These are phyloP conservation scores for Fusarium sp. DNA, from an alignment of 2,329 filamentous ascomycete species.

Conservation along the genomic window DNA sequence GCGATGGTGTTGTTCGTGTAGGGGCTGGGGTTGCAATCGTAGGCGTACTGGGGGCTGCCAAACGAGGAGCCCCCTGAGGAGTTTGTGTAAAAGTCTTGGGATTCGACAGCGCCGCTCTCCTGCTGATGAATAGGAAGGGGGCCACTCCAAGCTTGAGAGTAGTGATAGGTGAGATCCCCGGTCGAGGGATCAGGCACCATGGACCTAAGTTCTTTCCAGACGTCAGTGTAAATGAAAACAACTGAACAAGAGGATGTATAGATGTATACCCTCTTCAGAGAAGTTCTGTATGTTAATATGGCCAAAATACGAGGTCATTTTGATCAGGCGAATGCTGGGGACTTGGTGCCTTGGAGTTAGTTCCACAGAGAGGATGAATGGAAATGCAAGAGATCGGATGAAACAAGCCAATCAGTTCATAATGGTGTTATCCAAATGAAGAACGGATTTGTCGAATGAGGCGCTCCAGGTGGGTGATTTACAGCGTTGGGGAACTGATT, in stretches of 20 bases:
- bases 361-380: neutral
- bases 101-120: neutral
- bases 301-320: slow-evolving; percentile 12
- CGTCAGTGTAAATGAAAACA: neutral
- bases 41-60: too few relatives aligned
- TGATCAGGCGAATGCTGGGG: neutral
- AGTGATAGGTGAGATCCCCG: neutral
- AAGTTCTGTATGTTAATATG: slow-evolving; percentile 11
- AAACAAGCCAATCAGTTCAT: neutral
- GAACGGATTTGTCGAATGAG: neutral
- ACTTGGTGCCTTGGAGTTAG: neutral
- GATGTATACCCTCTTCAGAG: slow-evolving; percentile 1
- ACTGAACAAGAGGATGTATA: neutral
- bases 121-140: neutral
- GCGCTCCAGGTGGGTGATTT: neutral
- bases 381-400: neutral
- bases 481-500: too few relatives aligned
- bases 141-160: neutral
- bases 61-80: neutral
- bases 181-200: neutral
- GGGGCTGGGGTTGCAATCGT: neutral
- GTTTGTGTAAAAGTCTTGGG: neutral
- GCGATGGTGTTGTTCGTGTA: neutral
- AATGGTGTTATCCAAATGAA: neutral
- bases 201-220: neutral